Conservation (phyloP, 1,139 yeast genomes). For the Suhomyces bribrorum region DNA sequence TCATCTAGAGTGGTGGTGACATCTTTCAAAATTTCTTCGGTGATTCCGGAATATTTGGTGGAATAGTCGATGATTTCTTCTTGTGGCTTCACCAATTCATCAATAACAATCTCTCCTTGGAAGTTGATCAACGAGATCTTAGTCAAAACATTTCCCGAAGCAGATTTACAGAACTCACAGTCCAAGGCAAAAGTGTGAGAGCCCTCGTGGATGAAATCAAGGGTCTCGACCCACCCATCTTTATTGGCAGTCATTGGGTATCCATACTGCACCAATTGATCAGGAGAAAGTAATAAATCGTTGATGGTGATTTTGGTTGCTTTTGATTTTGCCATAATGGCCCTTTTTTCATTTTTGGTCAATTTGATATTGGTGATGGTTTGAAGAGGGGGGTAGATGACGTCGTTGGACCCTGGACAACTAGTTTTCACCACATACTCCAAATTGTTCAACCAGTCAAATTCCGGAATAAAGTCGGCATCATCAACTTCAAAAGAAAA, state of each 20-base stretch:
- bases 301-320: slow-evolving; percentile 46
- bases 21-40: slow-evolving; percentile 59
- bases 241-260: slow-evolving; percentile 50
- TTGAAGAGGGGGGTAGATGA: slow-evolving; percentile 55
- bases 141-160: slow-evolving; percentile 64
- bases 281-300: slow-evolving; percentile 53
- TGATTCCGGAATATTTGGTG: slow-evolving; percentile 85
- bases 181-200: slow-evolving; percentile 77
- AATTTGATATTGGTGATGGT: slow-evolving; percentile 59
- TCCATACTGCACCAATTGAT: slow-evolving; percentile 46
- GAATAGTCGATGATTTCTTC: slow-evolving; percentile 75
- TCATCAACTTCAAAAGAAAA: slow-evolving; percentile 11
- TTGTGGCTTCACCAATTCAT: slow-evolving; percentile 74
- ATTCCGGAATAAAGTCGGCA: slow-evolving; percentile 22
- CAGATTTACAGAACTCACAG: slow-evolving; percentile 87
- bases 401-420: slow-evolving; percentile 65
- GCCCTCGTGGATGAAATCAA: slow-evolving; percentile 50
- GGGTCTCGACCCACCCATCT: slow-evolving; percentile 61
- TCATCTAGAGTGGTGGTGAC: slow-evolving; percentile 69
- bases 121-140: slow-evolving; percentile 75
- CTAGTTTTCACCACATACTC: slow-evolving; percentile 42
- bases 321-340: slow-evolving; percentile 33
- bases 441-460: slow-evolving; percentile 42
- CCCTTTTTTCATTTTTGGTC: slow-evolving; percentile 53
- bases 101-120: slow-evolving; percentile 60